phyloP scores from a whole-genome alignment of 805 yeast genomes.

The Sugiyamaella lignohabitans region DNA sequence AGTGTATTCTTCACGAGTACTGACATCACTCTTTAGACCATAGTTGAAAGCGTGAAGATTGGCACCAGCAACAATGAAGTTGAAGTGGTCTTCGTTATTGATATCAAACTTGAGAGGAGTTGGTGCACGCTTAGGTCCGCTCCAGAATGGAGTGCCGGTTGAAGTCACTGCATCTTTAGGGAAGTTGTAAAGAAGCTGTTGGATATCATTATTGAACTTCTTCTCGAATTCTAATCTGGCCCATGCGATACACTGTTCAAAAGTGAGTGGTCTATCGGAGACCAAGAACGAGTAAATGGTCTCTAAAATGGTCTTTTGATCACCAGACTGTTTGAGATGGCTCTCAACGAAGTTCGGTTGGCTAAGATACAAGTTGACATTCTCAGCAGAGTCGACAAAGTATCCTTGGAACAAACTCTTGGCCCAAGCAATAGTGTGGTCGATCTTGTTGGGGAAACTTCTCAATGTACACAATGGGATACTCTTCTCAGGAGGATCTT shows the following conservation, averaged over 20 bases:
- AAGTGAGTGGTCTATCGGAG: conserved; percentile 74
- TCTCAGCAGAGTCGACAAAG: conserved; percentile 86
- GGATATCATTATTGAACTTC: conserved; percentile 77
- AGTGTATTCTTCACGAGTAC: conserved; percentile 36
- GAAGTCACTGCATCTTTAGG: conserved; percentile 91
- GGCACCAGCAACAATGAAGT: conserved; percentile 84
- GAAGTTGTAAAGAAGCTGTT: conserved; percentile 87
- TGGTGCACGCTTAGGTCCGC: conserved; percentile 97
- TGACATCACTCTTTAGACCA: conserved; percentile 72
- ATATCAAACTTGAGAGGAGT: conserved; percentile 73
- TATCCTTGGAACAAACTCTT: conserved; percentile 89
- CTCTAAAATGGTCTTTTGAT: conserved; percentile 78
- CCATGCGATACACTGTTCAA: conserved; percentile 94
- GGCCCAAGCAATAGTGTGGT: conserved; percentile 99
- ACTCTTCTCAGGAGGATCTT: conserved; percentile 97
- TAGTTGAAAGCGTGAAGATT: conserved; percentile 84
- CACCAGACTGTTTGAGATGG: conserved; percentile 86
- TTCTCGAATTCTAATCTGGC: conserved; percentile 84
- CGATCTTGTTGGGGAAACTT: conserved; percentile 96
- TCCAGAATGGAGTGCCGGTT: conserved; percentile 92
- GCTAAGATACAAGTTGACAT: conserved; percentile 80
- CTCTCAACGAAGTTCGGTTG: conserved; percentile 92
- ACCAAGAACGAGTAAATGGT: conserved; percentile 65
- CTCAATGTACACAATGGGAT: conserved; percentile 96
- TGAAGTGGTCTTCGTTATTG: conserved; percentile 67